These are phyloP conservation scores for Coemansia sp. DNA, from an alignment of 192 early-diverging fungal species.

Conservation along the genomic window DNA sequence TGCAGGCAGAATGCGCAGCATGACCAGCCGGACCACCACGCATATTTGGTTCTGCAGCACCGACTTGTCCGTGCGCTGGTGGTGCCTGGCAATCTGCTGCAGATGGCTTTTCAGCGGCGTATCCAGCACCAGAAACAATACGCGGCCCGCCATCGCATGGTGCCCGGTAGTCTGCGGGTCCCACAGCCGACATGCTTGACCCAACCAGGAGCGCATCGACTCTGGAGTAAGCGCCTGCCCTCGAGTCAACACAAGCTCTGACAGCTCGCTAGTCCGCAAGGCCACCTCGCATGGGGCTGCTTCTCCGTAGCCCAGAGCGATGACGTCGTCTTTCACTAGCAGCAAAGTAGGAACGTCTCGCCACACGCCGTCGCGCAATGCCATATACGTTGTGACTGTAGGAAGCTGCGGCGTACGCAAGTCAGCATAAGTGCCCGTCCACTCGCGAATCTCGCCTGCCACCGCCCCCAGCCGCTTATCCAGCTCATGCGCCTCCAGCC, in stretches of 20 bases:
- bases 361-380: slow-evolving; percentile 48
- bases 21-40: slow-evolving; percentile 18
- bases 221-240: slow-evolving; percentile 26
- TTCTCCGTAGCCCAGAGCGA: slow-evolving; percentile 88
- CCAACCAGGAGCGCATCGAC: slow-evolving; percentile 16
- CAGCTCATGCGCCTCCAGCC: slow-evolving; percentile 39
- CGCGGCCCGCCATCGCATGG: slow-evolving; percentile 20
- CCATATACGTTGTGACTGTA: slow-evolving; percentile 44
- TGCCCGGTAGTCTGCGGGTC: slow-evolving; percentile 18
- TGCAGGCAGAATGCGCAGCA: slow-evolving; percentile 60
- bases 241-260: slow-evolving; percentile 4
- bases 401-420: slow-evolving; percentile 43
- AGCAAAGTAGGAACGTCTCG: slow-evolving; percentile 59
- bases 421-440: slow-evolving; percentile 45
- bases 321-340: slow-evolving; percentile 82
- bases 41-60: slow-evolving; percentile 55
- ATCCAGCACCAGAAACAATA: slow-evolving; percentile 21
- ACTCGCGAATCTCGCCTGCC: slow-evolving; percentile 42
- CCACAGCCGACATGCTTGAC: slow-evolving; percentile 8
- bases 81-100: slow-evolving; percentile 32
- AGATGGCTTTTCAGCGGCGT: slow-evolving; percentile 44
- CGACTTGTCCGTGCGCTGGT: slow-evolving; percentile 33
- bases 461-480: slow-evolving; percentile 38
- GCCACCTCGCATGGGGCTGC: slow-evolving; percentile 69
- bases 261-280: slow-evolving; percentile 22